Base-by-base conservation (phyloP, 202 grass and related monocot genomes). In the Musa balbisiana region DNA sequence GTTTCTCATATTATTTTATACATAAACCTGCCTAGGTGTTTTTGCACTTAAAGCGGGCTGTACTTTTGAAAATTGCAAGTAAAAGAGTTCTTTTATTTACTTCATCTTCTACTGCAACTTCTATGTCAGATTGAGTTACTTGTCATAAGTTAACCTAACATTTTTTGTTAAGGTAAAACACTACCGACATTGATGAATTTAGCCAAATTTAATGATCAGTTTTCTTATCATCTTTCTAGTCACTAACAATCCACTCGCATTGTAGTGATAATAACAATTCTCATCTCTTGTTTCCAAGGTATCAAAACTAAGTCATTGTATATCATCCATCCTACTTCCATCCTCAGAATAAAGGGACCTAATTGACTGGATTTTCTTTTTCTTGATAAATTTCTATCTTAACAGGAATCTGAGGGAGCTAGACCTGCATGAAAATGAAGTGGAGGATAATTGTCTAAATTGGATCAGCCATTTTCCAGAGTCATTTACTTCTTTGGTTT, bases 391-490 rank as follows among this genome's bases (percentile, higher is more conserved):
- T 25, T 70, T 13, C 55, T 20, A 62, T 58, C 64, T 50, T 67
- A 74, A 60, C 89, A 96, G 89, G 58, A 85, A 90, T 54, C 80
- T 96, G 26, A 84, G 80, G 73, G 87, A 84, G 79, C 85, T 96
- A 50, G 85, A 92, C 50, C 80, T 96, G 1, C 87, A 90, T 59
- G 83, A 90, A 83, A 92, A 83, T 21, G 62, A 84, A 43, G 83
- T 88, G 50, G 89, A 90, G 53, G 79, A 96, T 33, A 82, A 77
- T 79, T 82, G 80, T 62, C 64, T 74, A 67, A 73, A 84, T 49
- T 96, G 89, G 87, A 84, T 96, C 15, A 77, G 72, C 67, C 70
- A 82, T 22, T 92, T 96, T 80, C 83, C 92, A 19, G 87, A 92
- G 55, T 88, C 89, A 2, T 92, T 87, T 73, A 88, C 87, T 64